Evolutionary conservation across 1,284 basidiomycete species (phyloP), one percentile per base, ranked within the genome.

Genomic region (Pterula multifida): DNA sequence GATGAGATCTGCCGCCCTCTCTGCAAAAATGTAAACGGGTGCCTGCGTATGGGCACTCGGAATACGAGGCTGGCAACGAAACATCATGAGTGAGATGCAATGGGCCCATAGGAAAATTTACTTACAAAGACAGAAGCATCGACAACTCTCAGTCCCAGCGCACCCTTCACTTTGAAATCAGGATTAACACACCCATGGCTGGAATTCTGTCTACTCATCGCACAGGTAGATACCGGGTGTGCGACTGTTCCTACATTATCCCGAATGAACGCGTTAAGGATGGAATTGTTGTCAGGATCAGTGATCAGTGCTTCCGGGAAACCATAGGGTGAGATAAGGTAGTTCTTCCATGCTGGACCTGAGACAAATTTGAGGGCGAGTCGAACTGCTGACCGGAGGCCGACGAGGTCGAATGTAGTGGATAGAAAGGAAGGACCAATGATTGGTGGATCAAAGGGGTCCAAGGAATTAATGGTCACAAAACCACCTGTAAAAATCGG

Each of bases 131-230:
- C 60, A 1, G 63, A 65, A 2, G 65, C 60, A 55, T 71, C 69
- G 19, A 67, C 61, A 39, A 71, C 60, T 9, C 68, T 61, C 53
- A 71, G 54, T 17, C 63, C 58, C 22, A 56, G 36, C 36, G 65
- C 55, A 4, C 64, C 64, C 36, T 67, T 65, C 17, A 65, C 64
- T 24, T 56, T 57, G 24, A 83, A 61, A 52, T 72, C 68, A 2
- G 73, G 65, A 61, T 76, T 73, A 39, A 81, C 74, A 23, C 79
- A 78, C 13, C 62, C 65, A 11, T 48, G 56, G 2, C 48, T n/a
- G 2, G 56, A 57, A 2, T 53, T 54, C 13, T 49, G 50, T 17
- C 56, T 52, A 3, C 56, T 55, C 63, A 68, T 65, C 15, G 54
- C 53, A 4, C 56, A 58, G 2, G 62, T 63, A 3, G 62, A 57